Conservation (phyloP, 768 basidiomycete species). For the Lactarius trivialis region DNA sequence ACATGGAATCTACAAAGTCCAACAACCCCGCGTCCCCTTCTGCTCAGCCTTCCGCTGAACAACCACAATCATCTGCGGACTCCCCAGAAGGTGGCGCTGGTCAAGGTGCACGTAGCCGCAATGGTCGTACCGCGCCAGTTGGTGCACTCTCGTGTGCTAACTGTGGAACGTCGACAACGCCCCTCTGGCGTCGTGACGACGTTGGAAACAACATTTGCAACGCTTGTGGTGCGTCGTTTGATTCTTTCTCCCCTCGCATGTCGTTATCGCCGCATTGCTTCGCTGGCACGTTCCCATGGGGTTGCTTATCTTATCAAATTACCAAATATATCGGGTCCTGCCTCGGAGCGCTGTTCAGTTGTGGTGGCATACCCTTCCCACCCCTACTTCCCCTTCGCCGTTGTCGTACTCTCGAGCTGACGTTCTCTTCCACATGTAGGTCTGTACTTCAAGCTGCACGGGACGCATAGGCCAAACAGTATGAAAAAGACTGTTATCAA, state of each 20-base stretch:
- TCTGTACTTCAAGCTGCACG: conserved; percentile 97
- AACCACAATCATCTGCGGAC: conserved; percentile 13
- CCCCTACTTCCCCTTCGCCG: too few species aligned
- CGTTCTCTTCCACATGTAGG: conserved; percentile 44
- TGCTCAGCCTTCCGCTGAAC: conserved; percentile 24
- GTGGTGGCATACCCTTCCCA: too few species aligned
- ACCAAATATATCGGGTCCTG: conserved; percentile 34
- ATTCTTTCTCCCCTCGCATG: conserved; percentile 19
- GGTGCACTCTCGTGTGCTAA: conserved; percentile 82
- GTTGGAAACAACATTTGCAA: conserved; percentile 93
- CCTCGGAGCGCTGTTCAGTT: too few species aligned
- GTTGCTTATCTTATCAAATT: conserved; percentile 25
- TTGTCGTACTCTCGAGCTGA: conserved; percentile 5
- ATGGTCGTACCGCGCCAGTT: conserved; percentile 36
- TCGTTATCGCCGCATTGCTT: conserved; percentile 17
- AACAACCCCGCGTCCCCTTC: conserved; percentile 26
- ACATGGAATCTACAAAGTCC: conserved; percentile 30
- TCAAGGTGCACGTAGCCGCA: conserved; percentile 18
- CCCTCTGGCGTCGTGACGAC: conserved; percentile 84
- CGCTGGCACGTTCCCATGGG: conserved; percentile 17
- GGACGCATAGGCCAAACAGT: conserved; percentile 91
- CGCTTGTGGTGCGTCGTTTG: conserved; percentile 71
- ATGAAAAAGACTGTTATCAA: conserved; percentile 99
- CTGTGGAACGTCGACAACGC: conserved; percentile 85
- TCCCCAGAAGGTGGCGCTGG: conserved; percentile 16